These are phyloP conservation scores for Pisolithus thermaeus DNA, from an alignment of 1,284 basidiomycete species.

Conservation along the genomic window DNA sequence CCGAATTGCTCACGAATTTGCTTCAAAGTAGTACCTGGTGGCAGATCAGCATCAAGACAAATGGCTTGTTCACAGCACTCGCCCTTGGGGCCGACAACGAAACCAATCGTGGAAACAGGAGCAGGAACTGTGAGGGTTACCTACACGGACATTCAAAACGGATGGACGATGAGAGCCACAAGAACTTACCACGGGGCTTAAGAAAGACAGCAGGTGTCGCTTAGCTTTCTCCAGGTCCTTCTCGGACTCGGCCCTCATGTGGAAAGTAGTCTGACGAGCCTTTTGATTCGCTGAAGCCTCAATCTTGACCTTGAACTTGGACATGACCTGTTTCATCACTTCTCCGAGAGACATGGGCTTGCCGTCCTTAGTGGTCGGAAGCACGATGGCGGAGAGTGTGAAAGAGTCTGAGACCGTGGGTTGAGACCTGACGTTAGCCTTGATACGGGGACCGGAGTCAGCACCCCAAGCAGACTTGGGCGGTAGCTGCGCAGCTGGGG, in stretches of 20 bases:
- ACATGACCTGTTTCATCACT: slow-evolving; percentile 81
- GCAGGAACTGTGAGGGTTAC: slow-evolving; percentile 75
- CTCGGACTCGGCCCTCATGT: slow-evolving; percentile 82
- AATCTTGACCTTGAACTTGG: slow-evolving; percentile 85
- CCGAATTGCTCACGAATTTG: slow-evolving; percentile 90
- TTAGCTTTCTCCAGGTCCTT: slow-evolving; percentile 88
- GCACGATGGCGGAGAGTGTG: slow-evolving; percentile 59
- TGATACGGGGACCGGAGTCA: slow-evolving; percentile 60
- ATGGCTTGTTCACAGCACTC: slow-evolving; percentile 5
- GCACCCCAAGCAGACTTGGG: slow-evolving; percentile 60
- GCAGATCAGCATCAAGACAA: slow-evolving; percentile 6
- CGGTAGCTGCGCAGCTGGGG: slow-evolving; percentile 39
- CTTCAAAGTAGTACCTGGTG: slow-evolving; percentile 80
- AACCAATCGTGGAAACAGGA: slow-evolving; percentile 83
- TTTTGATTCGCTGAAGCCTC: slow-evolving; percentile 91
- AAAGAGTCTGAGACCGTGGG: slow-evolving; percentile 69
- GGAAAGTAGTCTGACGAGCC: slow-evolving; percentile 85
- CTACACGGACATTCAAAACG: slow-evolving; percentile 30
- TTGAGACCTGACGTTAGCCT: slow-evolving; percentile 47
- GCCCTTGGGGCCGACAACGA: slow-evolving; percentile 93
- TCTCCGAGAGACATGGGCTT: slow-evolving; percentile 73
- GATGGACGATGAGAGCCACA: neutral
- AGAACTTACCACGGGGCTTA: slow-evolving; percentile 69
- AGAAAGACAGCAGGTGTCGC: slow-evolving; percentile 70
- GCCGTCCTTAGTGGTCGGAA: slow-evolving; percentile 63